Evolutionary conservation across 2,329 filamentous ascomycete genomes (phyloP).

Genomic region (Corynespora cassiicola): DNA sequence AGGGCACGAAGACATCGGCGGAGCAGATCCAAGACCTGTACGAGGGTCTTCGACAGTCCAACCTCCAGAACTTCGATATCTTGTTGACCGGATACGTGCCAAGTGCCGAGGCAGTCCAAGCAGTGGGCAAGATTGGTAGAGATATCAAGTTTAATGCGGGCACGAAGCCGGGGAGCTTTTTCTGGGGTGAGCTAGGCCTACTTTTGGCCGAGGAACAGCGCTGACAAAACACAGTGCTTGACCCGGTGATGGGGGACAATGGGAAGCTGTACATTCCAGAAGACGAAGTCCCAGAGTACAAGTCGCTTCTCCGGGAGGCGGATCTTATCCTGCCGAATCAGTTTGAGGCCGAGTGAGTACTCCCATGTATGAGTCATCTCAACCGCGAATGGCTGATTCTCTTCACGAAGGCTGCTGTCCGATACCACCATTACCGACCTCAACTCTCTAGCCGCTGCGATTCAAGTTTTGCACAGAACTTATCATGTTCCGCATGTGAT

Average conservation of each 20-base stretch:
- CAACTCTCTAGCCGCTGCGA: constrained; percentile 72
- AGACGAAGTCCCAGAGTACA: constrained; percentile 91
- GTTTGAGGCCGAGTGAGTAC: constrained; percentile 87
- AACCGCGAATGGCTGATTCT: constrained; percentile 4
- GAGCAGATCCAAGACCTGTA: constrained; percentile 85
- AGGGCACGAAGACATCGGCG: constrained; percentile 81
- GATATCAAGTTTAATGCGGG: constrained; percentile 75
- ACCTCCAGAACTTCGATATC: constrained; percentile 89
- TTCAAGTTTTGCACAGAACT: constrained; percentile 76
- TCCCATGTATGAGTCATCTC: not conserved
- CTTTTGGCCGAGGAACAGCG: not conserved
- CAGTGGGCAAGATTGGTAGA: constrained; percentile 82
- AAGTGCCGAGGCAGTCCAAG: constrained; percentile 81
- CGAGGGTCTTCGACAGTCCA: constrained; percentile 80
- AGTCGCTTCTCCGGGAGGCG: constrained; percentile 76
- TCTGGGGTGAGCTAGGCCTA: constrained; percentile 70
- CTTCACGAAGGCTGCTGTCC: constrained; percentile 71
- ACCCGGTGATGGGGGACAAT: constrained; percentile 98
- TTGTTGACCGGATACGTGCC: constrained; percentile 95
- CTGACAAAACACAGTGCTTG: constrained; percentile 67
- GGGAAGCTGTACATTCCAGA: constrained; percentile 89
- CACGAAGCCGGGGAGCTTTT: constrained; percentile 76
- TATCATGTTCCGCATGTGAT: constrained; percentile 86
- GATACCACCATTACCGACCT: constrained; percentile 83
- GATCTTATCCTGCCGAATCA: constrained; percentile 96